phyloP scores from a whole-genome alignment of 495 filamentous ascomycete genomes.

The Tuber aestivum region DNA sequence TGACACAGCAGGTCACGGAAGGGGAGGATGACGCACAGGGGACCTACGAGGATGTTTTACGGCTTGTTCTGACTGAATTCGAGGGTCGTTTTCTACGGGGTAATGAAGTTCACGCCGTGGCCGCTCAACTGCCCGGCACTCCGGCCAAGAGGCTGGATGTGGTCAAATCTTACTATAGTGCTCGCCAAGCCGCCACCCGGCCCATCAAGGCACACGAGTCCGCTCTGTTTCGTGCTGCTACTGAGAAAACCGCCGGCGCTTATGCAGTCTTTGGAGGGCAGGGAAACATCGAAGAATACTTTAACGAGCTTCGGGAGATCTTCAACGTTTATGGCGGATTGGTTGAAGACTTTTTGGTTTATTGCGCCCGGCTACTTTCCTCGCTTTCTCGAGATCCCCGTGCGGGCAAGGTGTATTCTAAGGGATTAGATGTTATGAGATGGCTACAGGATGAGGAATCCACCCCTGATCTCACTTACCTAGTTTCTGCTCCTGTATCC shows the following conservation, averaged over 20 bases:
- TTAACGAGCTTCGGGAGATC: constrained; percentile 87
- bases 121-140: constrained; percentile 77
- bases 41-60: constrained; percentile 79
- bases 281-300: constrained; percentile 98
- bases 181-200: constrained; percentile 72
- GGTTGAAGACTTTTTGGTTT: constrained; percentile 71
- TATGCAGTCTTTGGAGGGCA: constrained; percentile 98
- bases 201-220: constrained; percentile 85
- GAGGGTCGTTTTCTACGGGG: constrained; percentile 89
- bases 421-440: constrained; percentile 85
- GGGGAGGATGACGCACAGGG: constrained; percentile 83
- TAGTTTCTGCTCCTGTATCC: constrained; percentile 94
- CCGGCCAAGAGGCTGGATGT: constrained; percentile 80
- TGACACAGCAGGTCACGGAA: constrained; percentile 77
- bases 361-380: constrained; percentile 75
- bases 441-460: constrained; percentile 84
- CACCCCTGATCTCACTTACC: constrained; percentile 89
- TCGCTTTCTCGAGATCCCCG: constrained; percentile 75
- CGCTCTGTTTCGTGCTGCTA: constrained; percentile 80
- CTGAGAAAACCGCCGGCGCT: constrained; percentile 67
- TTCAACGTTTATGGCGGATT: constrained; percentile 86
- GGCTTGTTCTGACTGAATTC: constrained; percentile 85
- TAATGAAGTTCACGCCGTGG: constrained; percentile 91
- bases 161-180: constrained; percentile 81
- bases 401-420: constrained; percentile 90